Evolutionary conservation across 768 basidiomycete species (phyloP).

Genomic region (Lentinus brumalis): DNA sequence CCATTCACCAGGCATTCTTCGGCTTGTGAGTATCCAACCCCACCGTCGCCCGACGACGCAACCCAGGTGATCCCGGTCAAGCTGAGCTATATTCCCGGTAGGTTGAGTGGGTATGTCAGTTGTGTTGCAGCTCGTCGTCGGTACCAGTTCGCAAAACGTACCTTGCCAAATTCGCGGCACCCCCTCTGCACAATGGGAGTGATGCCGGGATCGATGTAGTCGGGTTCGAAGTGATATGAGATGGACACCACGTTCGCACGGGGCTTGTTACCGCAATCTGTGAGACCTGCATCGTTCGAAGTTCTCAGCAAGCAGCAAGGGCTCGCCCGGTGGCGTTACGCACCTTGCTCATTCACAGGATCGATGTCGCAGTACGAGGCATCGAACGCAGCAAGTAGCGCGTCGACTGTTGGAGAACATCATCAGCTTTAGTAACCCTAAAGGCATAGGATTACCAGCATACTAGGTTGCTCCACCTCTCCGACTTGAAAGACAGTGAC

Average conservation of each 20-base stretch:
- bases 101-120: not conserved
- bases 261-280: constrained; percentile 35
- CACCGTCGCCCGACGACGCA: constrained; percentile 46
- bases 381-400: not conserved
- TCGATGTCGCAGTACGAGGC: not conserved
- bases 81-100: constrained; percentile 26
- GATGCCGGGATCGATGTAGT: not conserved
- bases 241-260: constrained; percentile 43
- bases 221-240: constrained; percentile 32
- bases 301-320: not conserved
- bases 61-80: constrained; percentile 40
- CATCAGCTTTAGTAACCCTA: not conserved
- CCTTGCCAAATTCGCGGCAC: constrained; percentile 1
- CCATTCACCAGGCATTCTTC: constrained; percentile 34
- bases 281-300: not conserved
- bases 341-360: not conserved
- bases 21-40: constrained; percentile 38
- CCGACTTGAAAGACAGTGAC: constrained; percentile 23
- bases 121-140: constrained; percentile 38
- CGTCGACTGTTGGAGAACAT: not conserved
- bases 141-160: constrained; percentile 36
- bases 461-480: constrained; percentile 8
- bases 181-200: not conserved
- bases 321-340: not conserved
- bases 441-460: not conserved